Conservation (phyloP, 129 eudicot genomes). For the Heracleum sosnowskyi region DNA sequence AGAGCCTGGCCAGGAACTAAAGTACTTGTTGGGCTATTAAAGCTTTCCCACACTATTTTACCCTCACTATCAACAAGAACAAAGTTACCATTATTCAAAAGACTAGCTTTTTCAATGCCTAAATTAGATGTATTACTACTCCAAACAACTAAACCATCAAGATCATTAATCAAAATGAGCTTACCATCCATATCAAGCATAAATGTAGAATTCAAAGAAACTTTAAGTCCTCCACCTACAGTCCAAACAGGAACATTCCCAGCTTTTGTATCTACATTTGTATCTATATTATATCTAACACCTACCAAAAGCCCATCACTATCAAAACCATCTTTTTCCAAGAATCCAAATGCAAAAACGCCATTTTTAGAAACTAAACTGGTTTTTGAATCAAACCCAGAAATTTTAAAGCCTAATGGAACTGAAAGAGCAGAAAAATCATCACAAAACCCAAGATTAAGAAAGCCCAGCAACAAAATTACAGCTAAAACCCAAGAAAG, state of each 20-base stretch:
- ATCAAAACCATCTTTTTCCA: constrained; percentile 39
- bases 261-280: constrained; percentile 29
- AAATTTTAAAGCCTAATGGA: constrained; percentile 49
- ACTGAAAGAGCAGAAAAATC: constrained; percentile 24
- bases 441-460: constrained; percentile 40
- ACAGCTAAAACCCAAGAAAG: constrained; percentile 19
- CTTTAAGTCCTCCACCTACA: constrained; percentile 67
- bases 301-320: constrained; percentile 46
- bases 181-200: constrained; percentile 55
- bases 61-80: constrained; percentile 38
- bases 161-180: constrained; percentile 40
- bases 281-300: constrained; percentile 46
- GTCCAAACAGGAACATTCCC: constrained; percentile 63
- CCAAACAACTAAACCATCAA: constrained; percentile 45
- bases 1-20: constrained; percentile 60
- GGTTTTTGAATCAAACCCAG: constrained; percentile 31
- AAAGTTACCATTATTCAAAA: constrained; percentile 55
- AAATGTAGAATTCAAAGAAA: constrained; percentile 50
- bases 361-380: constrained; percentile 63
- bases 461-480: constrained; percentile 28
- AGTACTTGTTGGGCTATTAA: constrained; percentile 54
- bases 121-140: constrained; percentile 58
- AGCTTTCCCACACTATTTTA: constrained; percentile 58
- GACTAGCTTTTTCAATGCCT: constrained; percentile 54
- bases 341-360: constrained; percentile 62